Percentiles rank a stretch among this genome's conserved stretches.
Conservation (phyloP, 2,329 filamentous ascomycete species). For the Scedosporium apiospermum region DNA sequence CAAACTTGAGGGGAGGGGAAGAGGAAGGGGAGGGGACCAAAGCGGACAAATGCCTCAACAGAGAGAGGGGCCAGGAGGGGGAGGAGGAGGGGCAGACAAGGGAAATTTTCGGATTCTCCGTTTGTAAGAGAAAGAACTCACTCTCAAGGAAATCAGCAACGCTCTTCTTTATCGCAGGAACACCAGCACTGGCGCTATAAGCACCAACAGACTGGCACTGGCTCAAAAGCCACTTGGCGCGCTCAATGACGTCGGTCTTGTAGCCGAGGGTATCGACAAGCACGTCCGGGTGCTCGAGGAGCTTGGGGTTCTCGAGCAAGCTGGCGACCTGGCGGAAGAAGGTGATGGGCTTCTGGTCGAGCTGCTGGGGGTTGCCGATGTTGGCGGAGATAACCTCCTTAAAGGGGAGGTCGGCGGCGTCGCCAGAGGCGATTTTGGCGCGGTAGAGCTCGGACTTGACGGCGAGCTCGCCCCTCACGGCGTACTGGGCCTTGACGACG, state of each 20-base stretch:
- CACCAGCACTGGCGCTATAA: conserved; percentile 91
- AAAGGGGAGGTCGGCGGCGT: conserved; percentile 59
- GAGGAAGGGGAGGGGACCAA: too few species aligned
- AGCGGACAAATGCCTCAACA: not conserved
- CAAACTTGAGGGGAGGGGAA: too few species aligned
- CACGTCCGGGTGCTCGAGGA: conserved; percentile 77
- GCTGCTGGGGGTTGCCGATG: conserved; percentile 97
- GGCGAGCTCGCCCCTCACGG: conserved; percentile 90
- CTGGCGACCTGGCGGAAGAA: conserved; percentile 97
- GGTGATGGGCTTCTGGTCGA: conserved; percentile 98
- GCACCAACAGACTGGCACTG: conserved; percentile 87
- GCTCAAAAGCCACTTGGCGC: conserved; percentile 71
- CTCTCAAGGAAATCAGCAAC: conserved; percentile 88
- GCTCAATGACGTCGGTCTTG: conserved; percentile 78
- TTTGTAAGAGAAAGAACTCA: conserved; percentile 30
- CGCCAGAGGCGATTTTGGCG: conserved; percentile 55
- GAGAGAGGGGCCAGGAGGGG: not conserved
- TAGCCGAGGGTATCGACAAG: conserved; percentile 70
- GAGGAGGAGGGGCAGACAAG: not conserved
- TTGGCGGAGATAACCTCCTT: conserved; percentile 90
- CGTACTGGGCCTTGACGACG: conserved; percentile 83
- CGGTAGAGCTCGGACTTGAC: conserved; percentile 90
- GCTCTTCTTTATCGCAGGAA: conserved; percentile 75
- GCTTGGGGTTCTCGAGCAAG: conserved; percentile 77
- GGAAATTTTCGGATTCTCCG: not conserved